Conservation (phyloP, 2,329 filamentous ascomycete genomes). For the Apiospora aurea region DNA sequence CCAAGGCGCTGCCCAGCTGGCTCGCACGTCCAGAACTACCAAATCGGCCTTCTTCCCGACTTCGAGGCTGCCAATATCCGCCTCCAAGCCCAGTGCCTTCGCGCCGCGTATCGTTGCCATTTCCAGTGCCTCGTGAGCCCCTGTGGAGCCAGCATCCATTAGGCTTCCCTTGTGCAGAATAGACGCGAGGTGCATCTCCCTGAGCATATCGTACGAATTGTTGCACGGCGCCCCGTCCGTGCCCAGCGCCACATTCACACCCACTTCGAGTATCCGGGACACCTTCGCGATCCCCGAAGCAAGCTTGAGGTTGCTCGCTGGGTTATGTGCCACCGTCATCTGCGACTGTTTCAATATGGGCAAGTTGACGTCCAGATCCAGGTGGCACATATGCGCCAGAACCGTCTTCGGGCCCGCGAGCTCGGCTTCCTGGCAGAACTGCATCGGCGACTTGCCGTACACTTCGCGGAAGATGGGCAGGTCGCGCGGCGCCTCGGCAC, state of each 20-base stretch:
- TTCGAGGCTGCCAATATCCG: conserved; percentile 36
- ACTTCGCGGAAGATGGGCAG: conserved; percentile 45
- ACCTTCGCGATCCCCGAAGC: conserved; percentile 57
- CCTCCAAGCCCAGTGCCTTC: conserved; percentile 51
- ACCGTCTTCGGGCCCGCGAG: conserved; percentile 52
- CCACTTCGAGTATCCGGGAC: conserved; percentile 49
- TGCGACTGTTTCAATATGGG: conserved; percentile 46
- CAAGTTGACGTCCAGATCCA: conserved; percentile 51
- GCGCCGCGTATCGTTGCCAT: conserved; percentile 61
- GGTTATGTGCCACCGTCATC: conserved; percentile 57
- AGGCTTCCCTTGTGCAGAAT: conserved; percentile 55
- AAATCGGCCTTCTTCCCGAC: conserved; percentile 54
- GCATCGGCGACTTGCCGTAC: conserved; percentile 51
- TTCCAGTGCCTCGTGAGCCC: conserved; percentile 54
- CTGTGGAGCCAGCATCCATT: conserved; percentile 50
- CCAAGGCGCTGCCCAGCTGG: conserved; percentile 28
- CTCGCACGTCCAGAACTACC: conserved; percentile 34
- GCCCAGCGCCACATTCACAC: conserved; percentile 56
- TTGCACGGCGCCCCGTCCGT: conserved; percentile 62
- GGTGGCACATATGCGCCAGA: conserved; percentile 59
- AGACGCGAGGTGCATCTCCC: conserved; percentile 59
- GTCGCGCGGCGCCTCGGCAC: conserved; percentile 51
- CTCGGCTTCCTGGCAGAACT: conserved; percentile 48
- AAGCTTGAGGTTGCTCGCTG: conserved; percentile 59
- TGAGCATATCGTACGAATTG: conserved; percentile 58